Conservation (phyloP, 371 early-diverging fungal species). For the Conidiobolus incongruus region DNA sequence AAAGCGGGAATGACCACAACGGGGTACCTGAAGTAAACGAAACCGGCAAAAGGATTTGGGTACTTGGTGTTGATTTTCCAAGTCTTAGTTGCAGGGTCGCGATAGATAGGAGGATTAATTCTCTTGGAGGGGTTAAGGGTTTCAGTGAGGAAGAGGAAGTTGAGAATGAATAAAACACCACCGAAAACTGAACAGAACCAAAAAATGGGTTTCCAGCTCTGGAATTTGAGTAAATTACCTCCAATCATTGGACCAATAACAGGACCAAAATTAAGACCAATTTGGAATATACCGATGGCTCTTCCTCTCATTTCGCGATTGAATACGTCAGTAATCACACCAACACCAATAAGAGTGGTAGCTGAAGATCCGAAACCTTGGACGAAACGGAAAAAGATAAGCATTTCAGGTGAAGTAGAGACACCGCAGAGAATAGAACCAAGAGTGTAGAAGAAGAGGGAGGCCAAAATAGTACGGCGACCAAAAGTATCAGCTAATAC, state of each 20-base stretch:
- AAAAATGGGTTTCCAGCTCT: background rate
- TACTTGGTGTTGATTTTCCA: too few relatives aligned
- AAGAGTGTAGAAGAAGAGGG: background rate
- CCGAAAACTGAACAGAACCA: background rate
- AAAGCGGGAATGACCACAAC: slow-evolving; percentile 18
- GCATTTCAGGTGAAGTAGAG: background rate
- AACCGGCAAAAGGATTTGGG: too few relatives aligned
- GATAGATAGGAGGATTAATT: too few relatives aligned
- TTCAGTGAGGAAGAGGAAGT: background rate
- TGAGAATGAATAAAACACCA: background rate
- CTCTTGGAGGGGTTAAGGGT: too few relatives aligned
- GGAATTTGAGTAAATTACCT: background rate
- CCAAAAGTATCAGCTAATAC: background rate
- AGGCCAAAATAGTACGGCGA: background rate
- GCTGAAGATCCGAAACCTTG: background rate
- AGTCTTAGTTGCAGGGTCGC: too few relatives aligned
- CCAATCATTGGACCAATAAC: background rate
- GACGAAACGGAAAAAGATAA: background rate
- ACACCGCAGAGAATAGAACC: background rate
- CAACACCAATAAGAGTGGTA: background rate
- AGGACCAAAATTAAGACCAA: background rate
- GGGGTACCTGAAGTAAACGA: slow-evolving; percentile 17
- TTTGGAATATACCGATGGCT: background rate
- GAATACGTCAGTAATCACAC: background rate
- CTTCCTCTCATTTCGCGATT: background rate